Base-by-base conservation (phyloP, 176 grass and related monocot species). In the Juncus inflexus region DNA sequence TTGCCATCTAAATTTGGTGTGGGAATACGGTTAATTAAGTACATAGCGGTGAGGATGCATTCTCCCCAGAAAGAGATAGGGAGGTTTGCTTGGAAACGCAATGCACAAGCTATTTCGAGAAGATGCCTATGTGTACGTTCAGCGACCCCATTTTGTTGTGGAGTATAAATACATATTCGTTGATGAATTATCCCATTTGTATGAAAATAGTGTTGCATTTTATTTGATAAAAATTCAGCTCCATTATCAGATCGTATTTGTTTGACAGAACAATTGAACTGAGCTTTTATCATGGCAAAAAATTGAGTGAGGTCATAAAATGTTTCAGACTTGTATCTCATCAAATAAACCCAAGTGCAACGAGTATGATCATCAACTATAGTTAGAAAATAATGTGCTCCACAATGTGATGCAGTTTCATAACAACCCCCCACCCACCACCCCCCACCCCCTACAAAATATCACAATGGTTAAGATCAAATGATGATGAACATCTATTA, bases 381-480 rank as follows among this genome's bases (percentile, higher is more conserved):
- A 9, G 47, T 70, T 42, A 72, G 45, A 4, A 72, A 72, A 72
- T 72, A 72, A 12, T 41, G 28, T 2, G 9, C 68, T 4, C 68
- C 54, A 61, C 3, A 15, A 49, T 40, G 4, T 28, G 69, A 38
- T 5, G 38, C 37, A 37, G 3, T 61, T 3, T 12, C 37, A 60
- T 60, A 35, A 4, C 8, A 51, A 0, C 68, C 68, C 36, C 68
- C n/a, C n/a, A n/a, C n/a, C n/a, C n/a, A n/a, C n/a, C n/a, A n/a
- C n/a, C n/a, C n/a, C n/a, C n/a, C n/a, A n/a, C n/a, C n/a, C n/a
- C n/a, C n/a, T n/a, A n/a, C n/a, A n/a, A 60, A 59, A 73, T 57
- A 39, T 70, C 66, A 70, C 66, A 70, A 70, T 53, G 16, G 3
- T 55, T 56, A 3, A 51, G 4, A 37, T 61, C 57, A 43, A 61